phyloP scores from a whole-genome alignment of 768 basidiomycete genomes.

The Mycena vitilis region DNA sequence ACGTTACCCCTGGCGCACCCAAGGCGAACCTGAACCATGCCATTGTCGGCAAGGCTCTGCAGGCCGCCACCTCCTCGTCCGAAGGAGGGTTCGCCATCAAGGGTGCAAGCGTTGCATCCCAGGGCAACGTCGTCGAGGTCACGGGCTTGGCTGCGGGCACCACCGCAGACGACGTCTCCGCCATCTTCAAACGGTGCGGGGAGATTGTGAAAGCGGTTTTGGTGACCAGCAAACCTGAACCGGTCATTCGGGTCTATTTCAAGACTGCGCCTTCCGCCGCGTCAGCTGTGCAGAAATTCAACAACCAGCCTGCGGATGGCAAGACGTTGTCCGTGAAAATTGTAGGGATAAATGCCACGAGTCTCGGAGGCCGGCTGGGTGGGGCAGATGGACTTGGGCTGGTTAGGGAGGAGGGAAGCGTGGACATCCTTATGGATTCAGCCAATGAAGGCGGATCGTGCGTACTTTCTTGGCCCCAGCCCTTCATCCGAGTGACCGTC shows the following conservation, averaged over 20 bases:
- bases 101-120: slow-evolving; percentile 63
- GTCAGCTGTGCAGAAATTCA: slow-evolving; percentile 77
- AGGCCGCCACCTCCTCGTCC: slow-evolving; percentile 62
- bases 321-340: slow-evolving; percentile 74
- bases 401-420: slow-evolving; percentile 64
- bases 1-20: slow-evolving; percentile 55
- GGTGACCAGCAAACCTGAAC: slow-evolving; percentile 50
- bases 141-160: slow-evolving; percentile 80
- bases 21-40: slow-evolving; percentile 60
- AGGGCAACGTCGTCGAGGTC: slow-evolving; percentile 81
- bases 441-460: slow-evolving; percentile 65
- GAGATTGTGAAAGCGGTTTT: slow-evolving; percentile 64
- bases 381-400: slow-evolving; percentile 64
- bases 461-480: slow-evolving; percentile 42
- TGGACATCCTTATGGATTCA: slow-evolving; percentile 71
- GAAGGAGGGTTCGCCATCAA: slow-evolving; percentile 68
- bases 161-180: slow-evolving; percentile 85
- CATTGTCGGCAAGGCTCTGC: slow-evolving; percentile 70
- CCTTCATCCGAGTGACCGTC: slow-evolving; percentile 4
- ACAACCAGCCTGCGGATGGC: slow-evolving; percentile 87
- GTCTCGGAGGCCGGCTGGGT: slow-evolving; percentile 69
- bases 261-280: slow-evolving; percentile 71
- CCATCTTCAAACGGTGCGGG: slow-evolving; percentile 87
- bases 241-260: slow-evolving; percentile 79
- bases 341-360: slow-evolving; percentile 64